Conservation (phyloP, 331 rosid species). For the Quercus phellos region DNA sequence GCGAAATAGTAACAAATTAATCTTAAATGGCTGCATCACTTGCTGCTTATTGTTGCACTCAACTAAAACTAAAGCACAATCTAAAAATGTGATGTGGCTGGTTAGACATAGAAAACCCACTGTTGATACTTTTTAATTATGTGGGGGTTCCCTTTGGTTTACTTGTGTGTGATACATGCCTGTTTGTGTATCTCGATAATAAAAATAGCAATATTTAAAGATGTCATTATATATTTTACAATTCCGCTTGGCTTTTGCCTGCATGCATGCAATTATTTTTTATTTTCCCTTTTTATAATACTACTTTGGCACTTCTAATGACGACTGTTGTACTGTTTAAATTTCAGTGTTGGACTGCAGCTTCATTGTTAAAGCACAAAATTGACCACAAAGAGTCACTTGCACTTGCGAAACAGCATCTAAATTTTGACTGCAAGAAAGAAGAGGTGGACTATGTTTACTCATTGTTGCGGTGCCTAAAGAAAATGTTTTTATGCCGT, state of each 20-base stretch:
- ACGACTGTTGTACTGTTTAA: conserved; percentile 7
- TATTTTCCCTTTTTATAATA: background rate
- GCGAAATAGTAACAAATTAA: no score
- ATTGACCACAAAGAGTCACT: conserved; percentile 53
- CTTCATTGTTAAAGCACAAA: conserved; percentile 52
- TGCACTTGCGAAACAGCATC: conserved; percentile 52
- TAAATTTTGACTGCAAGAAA: conserved; percentile 60
- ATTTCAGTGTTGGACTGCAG: conserved; percentile 79
- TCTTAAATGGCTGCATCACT: no score
- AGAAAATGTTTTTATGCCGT: conserved; percentile 42
- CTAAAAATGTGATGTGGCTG: no score
- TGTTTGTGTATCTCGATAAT: no score
- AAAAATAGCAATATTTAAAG: background rate
- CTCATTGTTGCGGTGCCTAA: conserved; percentile 67
- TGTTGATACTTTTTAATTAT: no score
- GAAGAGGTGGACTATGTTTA: conserved; percentile 50
- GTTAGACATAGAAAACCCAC: no score
- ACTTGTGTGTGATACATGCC: no score
- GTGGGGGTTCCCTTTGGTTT: no score
- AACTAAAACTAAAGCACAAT: no score
- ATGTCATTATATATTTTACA: background rate
- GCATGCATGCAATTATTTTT: background rate
- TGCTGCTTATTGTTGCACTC: no score
- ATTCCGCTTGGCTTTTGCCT: background rate
- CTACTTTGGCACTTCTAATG: conserved; percentile 14